Conservation (phyloP, 2,329 filamentous ascomycete genomes). For the Capronia americana region DNA sequence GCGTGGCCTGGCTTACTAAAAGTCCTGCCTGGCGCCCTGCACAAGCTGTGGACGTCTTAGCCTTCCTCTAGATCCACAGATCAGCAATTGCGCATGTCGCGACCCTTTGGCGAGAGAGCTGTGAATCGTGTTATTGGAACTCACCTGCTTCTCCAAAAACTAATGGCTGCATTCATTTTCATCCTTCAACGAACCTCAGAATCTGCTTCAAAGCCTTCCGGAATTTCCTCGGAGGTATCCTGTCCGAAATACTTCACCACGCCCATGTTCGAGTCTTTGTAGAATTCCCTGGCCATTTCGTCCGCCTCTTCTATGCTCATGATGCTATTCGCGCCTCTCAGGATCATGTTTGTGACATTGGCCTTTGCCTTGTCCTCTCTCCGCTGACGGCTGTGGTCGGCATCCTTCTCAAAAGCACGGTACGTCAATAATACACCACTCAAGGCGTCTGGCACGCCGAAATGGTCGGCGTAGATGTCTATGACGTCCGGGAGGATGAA, state of each 20-base stretch:
- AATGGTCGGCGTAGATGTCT: not conserved
- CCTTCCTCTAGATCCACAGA: not conserved
- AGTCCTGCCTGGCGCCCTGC: not conserved
- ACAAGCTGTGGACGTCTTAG: not conserved
- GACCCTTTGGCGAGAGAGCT: not conserved
- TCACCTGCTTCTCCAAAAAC: not conserved
- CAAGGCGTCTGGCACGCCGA: constrained; percentile 2
- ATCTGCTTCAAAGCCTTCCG: constrained; percentile 45
- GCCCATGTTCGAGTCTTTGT: constrained; percentile 41
- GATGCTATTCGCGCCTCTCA: constrained; percentile 3
- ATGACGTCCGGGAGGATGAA: not conserved
- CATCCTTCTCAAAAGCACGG: constrained; percentile 5
- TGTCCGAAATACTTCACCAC: constrained; percentile 45
- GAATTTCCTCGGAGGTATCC: constrained; percentile 50
- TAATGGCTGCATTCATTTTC: not conserved
- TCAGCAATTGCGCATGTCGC: not conserved
- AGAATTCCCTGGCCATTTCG: constrained; percentile 44
- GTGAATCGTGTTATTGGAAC: not conserved
- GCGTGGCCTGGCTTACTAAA: constrained; percentile 1
- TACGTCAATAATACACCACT: constrained; percentile 2
- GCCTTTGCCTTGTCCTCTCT: not conserved
- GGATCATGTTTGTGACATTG: constrained; percentile 6
- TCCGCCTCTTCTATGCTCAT: not conserved
- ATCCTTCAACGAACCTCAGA: constrained; percentile 41
- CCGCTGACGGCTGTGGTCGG: not conserved